Base-by-base conservation (phyloP, 176 grass and related monocot species). In the Aegilops bicornis region DNA sequence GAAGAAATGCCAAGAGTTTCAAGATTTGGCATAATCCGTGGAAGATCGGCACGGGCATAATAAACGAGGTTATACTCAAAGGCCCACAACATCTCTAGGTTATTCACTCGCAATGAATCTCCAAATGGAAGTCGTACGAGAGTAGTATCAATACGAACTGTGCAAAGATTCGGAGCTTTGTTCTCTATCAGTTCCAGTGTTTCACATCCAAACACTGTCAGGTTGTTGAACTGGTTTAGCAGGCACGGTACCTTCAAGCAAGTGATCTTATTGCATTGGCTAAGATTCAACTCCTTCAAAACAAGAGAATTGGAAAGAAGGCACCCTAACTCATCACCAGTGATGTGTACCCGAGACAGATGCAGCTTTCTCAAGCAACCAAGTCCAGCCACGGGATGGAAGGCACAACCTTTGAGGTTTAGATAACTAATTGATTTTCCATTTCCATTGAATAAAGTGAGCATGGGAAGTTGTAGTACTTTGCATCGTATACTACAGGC, bases 141-240 rank as follows among this genome's bases (percentile, higher is more conserved):
- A n/a, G 16, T 33, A 70, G 32, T 33, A 39, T 70, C 33, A 37
- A 39, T 70, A 70, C 1, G 8, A 70, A 70, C 0, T 2, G 68
- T 70, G 68, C 33, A 39, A 37, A 70, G 33, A 70, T 70, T 70
- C 36, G 33, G 68, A 70, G 66, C 66, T 69, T 69, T 69, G 31
- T 69, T 69, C 16, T 39, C 69, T 23, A 72, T 42, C 36, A 72
- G 35, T 72, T 42, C 36, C 5, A 72, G 69, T 40, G 36, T 1
- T 42, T 3, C 1, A 36, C 69, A 72, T 23, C 4, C 35, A 23
- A 42, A 72, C 20, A 72, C 20, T 42, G 4, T 12, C 10, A 72
- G 35, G 20, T 72, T 1, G 20, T 23, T 72, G 20, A 72, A 36
- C 69, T 42, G 20, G 35, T 42, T 39, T 42, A 72, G 35, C 35